A percentile compares a stretch with the other conserved stretches of the same genome.
Evolutionary conservation across 2,329 filamentous ascomycete genomes (phyloP).

Genomic region (Arthrobotrys sphaeroides): DNA sequence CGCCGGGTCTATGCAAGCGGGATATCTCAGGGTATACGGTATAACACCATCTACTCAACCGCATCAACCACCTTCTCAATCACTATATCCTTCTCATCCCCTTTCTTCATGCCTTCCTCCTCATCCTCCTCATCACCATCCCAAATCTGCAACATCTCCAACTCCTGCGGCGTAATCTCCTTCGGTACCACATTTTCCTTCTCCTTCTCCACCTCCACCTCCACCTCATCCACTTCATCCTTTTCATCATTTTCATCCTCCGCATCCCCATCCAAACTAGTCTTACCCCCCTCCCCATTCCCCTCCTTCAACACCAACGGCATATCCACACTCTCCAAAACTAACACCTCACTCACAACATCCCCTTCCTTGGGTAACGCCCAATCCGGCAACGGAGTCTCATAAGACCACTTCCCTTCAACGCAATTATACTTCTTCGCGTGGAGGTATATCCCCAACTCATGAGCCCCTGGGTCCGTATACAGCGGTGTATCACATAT

Average conservation of each 20-base stretch:
- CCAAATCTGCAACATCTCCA: constrained; percentile 36
- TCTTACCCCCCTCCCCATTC: constrained; percentile 14
- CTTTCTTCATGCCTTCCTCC: background rate
- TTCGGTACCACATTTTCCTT: constrained; percentile 16
- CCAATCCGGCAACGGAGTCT: constrained; percentile 85
- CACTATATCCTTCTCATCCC: constrained; percentile 7
- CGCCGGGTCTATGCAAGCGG: background rate
- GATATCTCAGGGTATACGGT: background rate
- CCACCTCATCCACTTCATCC: background rate
- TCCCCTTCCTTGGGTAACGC: constrained; percentile 68
- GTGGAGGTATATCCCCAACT: constrained; percentile 87
- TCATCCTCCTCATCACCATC: constrained; percentile 28
- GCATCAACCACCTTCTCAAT: constrained; percentile 15
- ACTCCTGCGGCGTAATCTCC: constrained; percentile 39
- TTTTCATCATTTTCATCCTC: background rate
- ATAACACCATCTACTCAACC: constrained; percentile 10
- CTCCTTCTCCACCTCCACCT: background rate
- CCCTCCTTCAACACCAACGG: constrained; percentile 34
- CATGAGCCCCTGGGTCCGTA: constrained; percentile 87
- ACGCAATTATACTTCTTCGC: constrained; percentile 88
- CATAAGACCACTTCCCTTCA: constrained; percentile 84
- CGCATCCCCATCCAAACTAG: constrained; percentile 33
- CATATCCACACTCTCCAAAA: constrained; percentile 50
- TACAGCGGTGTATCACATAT: constrained; percentile 89
- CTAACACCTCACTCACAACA: constrained; percentile 36